Evolutionary conservation across 768 basidiomycete genomes (phyloP), one percentile per base, ranked within the genome.

Genomic region (Strobilomyces dryophilus): DNA sequence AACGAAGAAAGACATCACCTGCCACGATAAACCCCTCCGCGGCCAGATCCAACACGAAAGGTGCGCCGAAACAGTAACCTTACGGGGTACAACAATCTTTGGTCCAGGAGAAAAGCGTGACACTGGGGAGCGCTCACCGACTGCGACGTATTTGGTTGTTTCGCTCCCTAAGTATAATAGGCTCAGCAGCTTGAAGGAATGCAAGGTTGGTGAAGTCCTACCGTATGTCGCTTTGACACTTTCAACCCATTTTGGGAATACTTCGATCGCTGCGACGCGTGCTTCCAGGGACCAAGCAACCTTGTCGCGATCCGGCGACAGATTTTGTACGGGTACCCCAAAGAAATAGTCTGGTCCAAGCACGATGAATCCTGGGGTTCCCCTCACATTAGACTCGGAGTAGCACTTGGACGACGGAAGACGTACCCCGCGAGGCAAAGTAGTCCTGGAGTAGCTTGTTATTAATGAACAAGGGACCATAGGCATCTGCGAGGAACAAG

Each of bases 271-370:
- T 21, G 66, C 64, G 17, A 60, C 61, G 20, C 66, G 66, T n/a
- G 66, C 60, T 20, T 67, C 68, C 0, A 53, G 58, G 24, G 77
- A 63, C 81, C 83, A 85, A 1, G 67, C 72, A 3, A 48, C 24
- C 42, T 69, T 68, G 54, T 81, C 73, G 14, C 46, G 43, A 20
- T 53, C 58, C 4, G 68, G 60, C 9, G 72, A 65, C 52, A 78
- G 73, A 7, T 66, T 57, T 18, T 74, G 59, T 2, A 82, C 63
- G 2, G 77, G 68, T 45, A 80, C 76, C 18, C 83, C 81, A 41
- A 83, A 74, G 67, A 85, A 83, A 61, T 83, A 84, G 57, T 84
- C 84, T 14, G 79, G 72, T 1, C 80, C 82, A 10, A 84, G 63
- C 4, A 85, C 81, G 48, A 75, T 57, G 61, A 79, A 85, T 0